Evolutionary conservation across 441 rosid genomes (phyloP).

Genomic region (Croton setiger): DNA sequence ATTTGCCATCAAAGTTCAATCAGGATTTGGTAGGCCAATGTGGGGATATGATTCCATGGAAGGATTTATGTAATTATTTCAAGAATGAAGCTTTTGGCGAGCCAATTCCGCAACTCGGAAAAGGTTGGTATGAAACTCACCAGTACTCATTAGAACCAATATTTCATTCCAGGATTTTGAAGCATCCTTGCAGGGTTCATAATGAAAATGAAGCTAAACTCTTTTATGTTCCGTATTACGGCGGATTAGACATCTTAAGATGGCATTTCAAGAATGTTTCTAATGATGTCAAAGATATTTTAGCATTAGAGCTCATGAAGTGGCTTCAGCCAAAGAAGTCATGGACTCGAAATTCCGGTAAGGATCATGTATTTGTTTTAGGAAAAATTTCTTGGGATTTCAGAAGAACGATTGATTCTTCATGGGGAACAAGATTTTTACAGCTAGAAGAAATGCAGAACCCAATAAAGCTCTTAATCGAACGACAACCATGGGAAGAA

Average conservation of each 20-base stretch:
- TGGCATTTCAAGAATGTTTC: conserved; percentile 94
- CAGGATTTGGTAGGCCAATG: conserved; percentile 73
- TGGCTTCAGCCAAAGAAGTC: conserved; percentile 61
- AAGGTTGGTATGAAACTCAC: conserved; percentile 64
- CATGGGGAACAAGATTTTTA: conserved; percentile 75
- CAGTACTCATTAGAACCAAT: conserved; percentile 80
- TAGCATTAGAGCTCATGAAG: conserved; percentile 53
- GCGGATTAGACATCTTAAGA: conserved; percentile 74
- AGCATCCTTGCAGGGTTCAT: conserved; percentile 77
- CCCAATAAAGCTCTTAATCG: conserved; percentile 73
- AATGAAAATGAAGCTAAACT: conserved; percentile 59
- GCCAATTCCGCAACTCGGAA: conserved; percentile 48
- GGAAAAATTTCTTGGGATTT: conserved; percentile 94
- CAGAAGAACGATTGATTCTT: conserved; percentile 39
- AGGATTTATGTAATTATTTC: conserved; percentile 49
- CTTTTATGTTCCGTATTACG: conserved; percentile 79
- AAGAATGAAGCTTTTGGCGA: conserved; percentile 57
- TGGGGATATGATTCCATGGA: conserved; percentile 81
- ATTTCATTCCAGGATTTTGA: conserved; percentile 66
- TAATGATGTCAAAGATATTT: conserved; percentile 56
- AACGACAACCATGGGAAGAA: conserved; percentile 79
- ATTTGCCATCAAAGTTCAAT: conserved; percentile 74
- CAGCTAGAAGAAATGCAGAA: conserved; percentile 70
- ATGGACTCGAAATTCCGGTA: conserved; percentile 56
- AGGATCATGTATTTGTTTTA: conserved; percentile 77